A percentile compares a stretch with the other conserved stretches of the same genome.
Evolutionary conservation across 2,329 filamentous ascomycete species (phyloP).

Genomic region (Xylaria sp.): DNA sequence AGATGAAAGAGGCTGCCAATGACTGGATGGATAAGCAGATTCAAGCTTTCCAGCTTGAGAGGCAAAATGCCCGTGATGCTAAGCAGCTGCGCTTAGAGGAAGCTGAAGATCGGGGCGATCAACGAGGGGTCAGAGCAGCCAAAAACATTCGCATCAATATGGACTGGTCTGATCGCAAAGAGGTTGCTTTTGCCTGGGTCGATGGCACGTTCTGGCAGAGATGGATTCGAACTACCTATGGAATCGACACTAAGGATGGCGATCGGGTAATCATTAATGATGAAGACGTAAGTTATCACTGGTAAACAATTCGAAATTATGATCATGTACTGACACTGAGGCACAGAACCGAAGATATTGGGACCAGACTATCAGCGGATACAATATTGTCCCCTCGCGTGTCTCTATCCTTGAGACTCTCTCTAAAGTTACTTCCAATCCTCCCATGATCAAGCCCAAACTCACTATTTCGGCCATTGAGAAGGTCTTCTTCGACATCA

Average conservation of each 20-base stretch:
- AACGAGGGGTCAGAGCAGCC: conserved; percentile 84
- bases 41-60: conserved; percentile 88
- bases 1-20: conserved; percentile 93
- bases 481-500: conserved; percentile 76
- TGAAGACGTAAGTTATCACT: conserved; percentile 79
- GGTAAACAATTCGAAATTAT: neutral
- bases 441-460: conserved; percentile 79
- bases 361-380: conserved; percentile 90
- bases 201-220: conserved; percentile 97
- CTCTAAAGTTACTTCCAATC: conserved; percentile 74
- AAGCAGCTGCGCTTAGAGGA: conserved; percentile 97
- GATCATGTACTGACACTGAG: conserved; percentile 50
- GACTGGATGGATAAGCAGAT: conserved; percentile 99
- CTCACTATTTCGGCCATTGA: conserved; percentile 78
- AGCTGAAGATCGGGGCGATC: conserved; percentile 90
- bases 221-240: conserved; percentile 95
- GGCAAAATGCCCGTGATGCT: conserved; percentile 90
- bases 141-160: conserved; percentile 94
- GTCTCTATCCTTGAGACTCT: conserved; percentile 92
- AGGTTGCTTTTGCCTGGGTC: conserved; percentile 96
- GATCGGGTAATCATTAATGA: conserved; percentile 97
- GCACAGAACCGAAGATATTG: conserved; percentile 88
- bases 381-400: conserved; percentile 87
- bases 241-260: conserved; percentile 86
- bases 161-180: conserved; percentile 85